Evolutionary conservation across 1,284 basidiomycete genomes (phyloP), one percentile per base, ranked within the genome.

Genomic region (Moniliophthora roreri): DNA sequence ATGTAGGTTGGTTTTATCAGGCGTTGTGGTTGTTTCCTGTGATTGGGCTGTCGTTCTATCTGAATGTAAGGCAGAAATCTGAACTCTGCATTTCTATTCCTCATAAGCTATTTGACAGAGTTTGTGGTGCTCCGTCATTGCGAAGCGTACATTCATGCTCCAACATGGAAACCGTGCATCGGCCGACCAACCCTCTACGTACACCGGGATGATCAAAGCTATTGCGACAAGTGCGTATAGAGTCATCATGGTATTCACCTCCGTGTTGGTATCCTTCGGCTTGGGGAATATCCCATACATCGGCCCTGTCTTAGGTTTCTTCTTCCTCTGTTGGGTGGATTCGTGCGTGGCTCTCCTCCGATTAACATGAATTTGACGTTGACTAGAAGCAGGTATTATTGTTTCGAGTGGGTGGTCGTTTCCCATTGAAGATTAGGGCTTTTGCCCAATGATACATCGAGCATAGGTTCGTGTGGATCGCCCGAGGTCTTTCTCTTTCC

Each of bases 241-340:
- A 15, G 78, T 78, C 1, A 81, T 92, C 56, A 91, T 93, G 85
- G 81, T 91, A 13, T 71, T 82, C 63, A 91, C 89, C 4, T 89
- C 87, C 9, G 72, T 91, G n/a, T 65, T 81, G 8, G 73, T 91
- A 23, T 86, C 87, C 0, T 83, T 88, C 56, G 76, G 77, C 6
- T 70, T 93, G 39, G 71, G 76, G 4, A 76, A 78, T 53, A 72
- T 91, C 15, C 91, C 91, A 2, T 72, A 79, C 48, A 67, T 85
- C 8, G 91, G 91, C 4, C 72, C 79, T 0, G 56, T 73, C 2
- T 66, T 77, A 2, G 81, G 82, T 20, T 89, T 91, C 62, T 66
- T 80, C 9, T 93, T 91, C 63, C 71, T 91, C 49, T 92, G 89
- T 62, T 91, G 91, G 85, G 79, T 92, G 42, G 85, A 92, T 66